Evolutionary conservation across 2,329 filamentous ascomycete species (phyloP).

Genomic region (Aspergillus ustus): DNA sequence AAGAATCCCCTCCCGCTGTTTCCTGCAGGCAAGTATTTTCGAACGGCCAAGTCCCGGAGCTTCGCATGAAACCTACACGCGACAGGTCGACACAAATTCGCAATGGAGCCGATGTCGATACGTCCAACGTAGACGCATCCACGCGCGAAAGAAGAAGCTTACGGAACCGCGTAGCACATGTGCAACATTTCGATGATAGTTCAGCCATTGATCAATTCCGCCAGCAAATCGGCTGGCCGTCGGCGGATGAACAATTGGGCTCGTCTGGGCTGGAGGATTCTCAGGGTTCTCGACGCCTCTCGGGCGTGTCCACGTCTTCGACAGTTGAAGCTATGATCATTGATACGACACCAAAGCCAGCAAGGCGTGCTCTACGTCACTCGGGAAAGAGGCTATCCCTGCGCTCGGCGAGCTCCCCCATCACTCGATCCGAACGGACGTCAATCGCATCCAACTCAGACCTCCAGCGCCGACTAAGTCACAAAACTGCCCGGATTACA

Average conservation of each 20-base stretch:
- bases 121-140: constrained; percentile 27
- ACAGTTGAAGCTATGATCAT: constrained; percentile 62
- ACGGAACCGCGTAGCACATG: constrained; percentile 38
- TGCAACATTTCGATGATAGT: constrained; percentile 31
- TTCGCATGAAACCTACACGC: constrained; percentile 1
- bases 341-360: constrained; percentile 52
- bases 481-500: constrained; percentile 56
- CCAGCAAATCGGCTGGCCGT: constrained; percentile 56
- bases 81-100: constrained; percentile 10
- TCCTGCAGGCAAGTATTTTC: constrained; percentile 14
- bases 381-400: constrained; percentile 58
- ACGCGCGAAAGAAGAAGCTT: constrained; percentile 38
- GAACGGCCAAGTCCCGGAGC: constrained; percentile 5
- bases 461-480: constrained; percentile 54
- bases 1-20: background rate
- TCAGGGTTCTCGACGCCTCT: constrained; percentile 49
- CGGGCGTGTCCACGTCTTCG: constrained; percentile 57
- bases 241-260: constrained; percentile 35
- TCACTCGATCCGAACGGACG: constrained; percentile 49
- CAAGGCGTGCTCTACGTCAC: constrained; percentile 56
- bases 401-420: constrained; percentile 52
- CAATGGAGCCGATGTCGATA: constrained; percentile 17
- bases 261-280: constrained; percentile 34
- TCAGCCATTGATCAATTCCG: constrained; percentile 54
- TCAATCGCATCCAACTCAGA: constrained; percentile 50